phyloP scores from a whole-genome alignment of 495 filamentous ascomycete species.

The Elasticomyces elasticus region DNA sequence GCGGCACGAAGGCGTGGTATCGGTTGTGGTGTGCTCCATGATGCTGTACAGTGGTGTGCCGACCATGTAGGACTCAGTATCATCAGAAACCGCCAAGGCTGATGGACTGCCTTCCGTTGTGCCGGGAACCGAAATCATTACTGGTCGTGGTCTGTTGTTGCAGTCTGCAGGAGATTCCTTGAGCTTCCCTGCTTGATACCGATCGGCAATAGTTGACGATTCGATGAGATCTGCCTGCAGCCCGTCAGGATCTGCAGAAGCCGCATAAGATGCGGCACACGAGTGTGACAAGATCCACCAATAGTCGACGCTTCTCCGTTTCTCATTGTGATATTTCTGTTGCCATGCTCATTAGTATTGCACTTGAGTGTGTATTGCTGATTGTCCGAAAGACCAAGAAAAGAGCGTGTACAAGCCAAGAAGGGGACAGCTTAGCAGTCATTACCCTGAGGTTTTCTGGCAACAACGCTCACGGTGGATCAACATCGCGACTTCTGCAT shows the following conservation, averaged over 20 bases:
- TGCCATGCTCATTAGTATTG: not conserved
- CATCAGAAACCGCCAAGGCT: not conserved
- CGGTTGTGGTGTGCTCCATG: slow-evolving; percentile 8
- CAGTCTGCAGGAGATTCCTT: too few species aligned
- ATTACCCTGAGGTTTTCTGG: too few species aligned
- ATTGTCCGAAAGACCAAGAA: too few species aligned
- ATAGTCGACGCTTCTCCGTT: not conserved
- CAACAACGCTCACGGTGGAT: too few species aligned
- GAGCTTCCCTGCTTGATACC: too few species aligned
- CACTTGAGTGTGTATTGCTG: not conserved
- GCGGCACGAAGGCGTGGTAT: not conserved
- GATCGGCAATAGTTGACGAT: too few species aligned
- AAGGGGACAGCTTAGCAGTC: too few species aligned
- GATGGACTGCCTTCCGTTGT: not conserved
- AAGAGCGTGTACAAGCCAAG: too few species aligned
- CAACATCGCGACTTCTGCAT: too few species aligned
- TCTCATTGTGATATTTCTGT: not conserved
- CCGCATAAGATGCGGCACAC: too few species aligned
- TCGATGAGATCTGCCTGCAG: too few species aligned
- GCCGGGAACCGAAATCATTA: not conserved
- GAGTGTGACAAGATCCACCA: not conserved
- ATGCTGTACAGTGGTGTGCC: slow-evolving; percentile 14
- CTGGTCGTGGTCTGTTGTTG: not conserved
- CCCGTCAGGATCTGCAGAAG: too few species aligned
- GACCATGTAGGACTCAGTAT: not conserved